A percentile compares a stretch with the other conserved stretches of the same genome.
Evolutionary conservation across 2,329 filamentous ascomycete species (phyloP).

Genomic region (Mycosphaerella sp.): DNA sequence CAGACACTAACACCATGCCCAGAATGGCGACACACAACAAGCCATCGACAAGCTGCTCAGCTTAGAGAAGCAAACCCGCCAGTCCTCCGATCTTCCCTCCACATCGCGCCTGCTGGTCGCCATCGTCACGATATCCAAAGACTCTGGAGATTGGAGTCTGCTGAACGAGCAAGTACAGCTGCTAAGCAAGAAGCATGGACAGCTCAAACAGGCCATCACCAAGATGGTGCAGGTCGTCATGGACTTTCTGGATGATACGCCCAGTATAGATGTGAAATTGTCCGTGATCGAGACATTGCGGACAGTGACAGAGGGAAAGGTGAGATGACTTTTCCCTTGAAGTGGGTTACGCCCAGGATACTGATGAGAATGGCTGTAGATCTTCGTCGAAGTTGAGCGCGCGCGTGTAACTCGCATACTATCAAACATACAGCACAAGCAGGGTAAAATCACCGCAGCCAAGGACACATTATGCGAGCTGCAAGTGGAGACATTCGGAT

Average conservation of each 20-base stretch:
- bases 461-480: conserved; percentile 93
- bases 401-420: conserved; percentile 91
- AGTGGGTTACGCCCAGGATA: background rate
- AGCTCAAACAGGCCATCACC: conserved; percentile 97
- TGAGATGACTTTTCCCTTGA: conserved; percentile 32
- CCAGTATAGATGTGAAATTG: conserved; percentile 79
- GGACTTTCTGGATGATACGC: conserved; percentile 80
- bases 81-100: conserved; percentile 93
- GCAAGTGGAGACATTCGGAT: conserved; percentile 97
- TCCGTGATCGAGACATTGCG: conserved; percentile 90
- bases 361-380: conserved; percentile 45
- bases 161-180: conserved; percentile 95
- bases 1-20: conserved; percentile 19
- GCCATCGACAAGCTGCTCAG: conserved; percentile 89
- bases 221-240: conserved; percentile 99
- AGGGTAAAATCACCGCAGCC: conserved; percentile 85
- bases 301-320: conserved; percentile 96
- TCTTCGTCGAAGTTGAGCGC: conserved; percentile 97
- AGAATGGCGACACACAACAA: conserved; percentile 68
- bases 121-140: conserved; percentile 91
- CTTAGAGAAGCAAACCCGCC: conserved; percentile 94
- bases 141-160: conserved; percentile 85
- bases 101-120: conserved; percentile 81
- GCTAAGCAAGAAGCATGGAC: conserved; percentile 98
- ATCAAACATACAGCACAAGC: conserved; percentile 94